Base-by-base conservation (phyloP, 768 basidiomycete species). In the Phylloporus sp. region DNA sequence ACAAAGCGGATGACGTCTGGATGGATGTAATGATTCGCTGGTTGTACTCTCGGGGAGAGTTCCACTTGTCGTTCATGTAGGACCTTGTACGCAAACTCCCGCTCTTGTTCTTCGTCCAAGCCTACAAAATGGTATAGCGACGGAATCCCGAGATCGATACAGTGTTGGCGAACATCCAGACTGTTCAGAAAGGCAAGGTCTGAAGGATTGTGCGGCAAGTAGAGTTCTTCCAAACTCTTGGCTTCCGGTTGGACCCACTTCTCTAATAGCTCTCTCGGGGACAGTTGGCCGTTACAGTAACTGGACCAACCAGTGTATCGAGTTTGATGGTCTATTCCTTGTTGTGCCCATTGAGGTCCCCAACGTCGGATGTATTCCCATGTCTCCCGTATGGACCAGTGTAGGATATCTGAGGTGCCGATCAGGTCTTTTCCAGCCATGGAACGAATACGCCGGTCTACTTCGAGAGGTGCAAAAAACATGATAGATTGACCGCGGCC, bases 391-490 rank as follows among this genome's bases (percentile, higher is more conserved):
- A 80, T 76, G 1, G 67, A 60, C 80, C 80, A 80, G 7, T 61
- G 59, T n/a, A 79, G 35, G 34, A 80, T 63, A 43, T 79, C 73
- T n/a, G 38, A 29, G 1, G 68, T 59, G n/a, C 54, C 24, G 23
- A 61, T 46, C 3, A 16, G 0, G 22, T 20, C 20, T n/a, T 64
- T 67, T 5, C 35, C 39, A 13, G 53, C 51, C 22, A 65, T 45
- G 3, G 52, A 48, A 26, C 73, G 71, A 32, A 80, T 79, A 1
- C 52, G 49, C 39, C 54, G 57, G 47, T 75, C 72, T 5, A 78
- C 64, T 40, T 79, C 80, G 59, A 58, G 61, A 9, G 79, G 73
- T 3, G 77, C 77, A 35, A 76, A 76, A 54, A 80, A 80, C 51
- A 75, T 63, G 23, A 79, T 57, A 4, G 78, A 74, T 47, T 81